Evolutionary conservation across 805 yeast genomes (phyloP).

Genomic region (Candida piceae): DNA sequence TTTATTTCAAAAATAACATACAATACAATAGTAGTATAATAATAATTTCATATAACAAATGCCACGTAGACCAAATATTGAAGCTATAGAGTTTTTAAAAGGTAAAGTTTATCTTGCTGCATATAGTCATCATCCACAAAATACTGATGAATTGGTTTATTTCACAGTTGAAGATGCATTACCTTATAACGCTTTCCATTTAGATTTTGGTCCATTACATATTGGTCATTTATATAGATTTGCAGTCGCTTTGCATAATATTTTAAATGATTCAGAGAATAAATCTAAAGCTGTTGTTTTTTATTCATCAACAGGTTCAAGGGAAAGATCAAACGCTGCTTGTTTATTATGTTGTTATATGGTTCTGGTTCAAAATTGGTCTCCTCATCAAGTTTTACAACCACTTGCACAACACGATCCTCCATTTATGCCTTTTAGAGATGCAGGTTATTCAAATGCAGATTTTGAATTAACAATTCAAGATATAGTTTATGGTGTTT

Average conservation of each 20-base stretch:
- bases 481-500: slow-evolving; percentile 91
- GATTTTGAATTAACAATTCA: slow-evolving; percentile 92
- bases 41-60: too few species aligned
- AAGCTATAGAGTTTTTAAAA: slow-evolving; percentile 35
- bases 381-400: slow-evolving; percentile 95
- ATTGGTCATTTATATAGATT: slow-evolving; percentile 90
- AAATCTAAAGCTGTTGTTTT: slow-evolving; percentile 87
- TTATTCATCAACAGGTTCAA: slow-evolving; percentile 77
- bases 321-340: slow-evolving; percentile 88
- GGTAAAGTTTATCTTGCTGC: slow-evolving; percentile 87
- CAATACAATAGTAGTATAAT: too few species aligned
- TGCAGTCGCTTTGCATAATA: slow-evolving; percentile 91
- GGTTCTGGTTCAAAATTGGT: slow-evolving; percentile 94
- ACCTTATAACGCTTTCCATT: slow-evolving; percentile 90
- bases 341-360: slow-evolving; percentile 91
- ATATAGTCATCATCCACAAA: slow-evolving; percentile 71
- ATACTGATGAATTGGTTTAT: slow-evolving; percentile 69
- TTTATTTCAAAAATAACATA: too few species aligned
- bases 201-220: slow-evolving; percentile 95
- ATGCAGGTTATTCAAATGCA: slow-evolving; percentile 95
- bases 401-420: slow-evolving; percentile 90
- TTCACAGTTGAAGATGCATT: slow-evolving; percentile 91
- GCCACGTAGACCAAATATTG: slow-evolving; percentile 23
- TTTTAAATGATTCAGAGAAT: slow-evolving; percentile 78
- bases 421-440: slow-evolving; percentile 92